Conservation (phyloP, 1,139 yeast species). For the Candida tropicalis region DNA sequence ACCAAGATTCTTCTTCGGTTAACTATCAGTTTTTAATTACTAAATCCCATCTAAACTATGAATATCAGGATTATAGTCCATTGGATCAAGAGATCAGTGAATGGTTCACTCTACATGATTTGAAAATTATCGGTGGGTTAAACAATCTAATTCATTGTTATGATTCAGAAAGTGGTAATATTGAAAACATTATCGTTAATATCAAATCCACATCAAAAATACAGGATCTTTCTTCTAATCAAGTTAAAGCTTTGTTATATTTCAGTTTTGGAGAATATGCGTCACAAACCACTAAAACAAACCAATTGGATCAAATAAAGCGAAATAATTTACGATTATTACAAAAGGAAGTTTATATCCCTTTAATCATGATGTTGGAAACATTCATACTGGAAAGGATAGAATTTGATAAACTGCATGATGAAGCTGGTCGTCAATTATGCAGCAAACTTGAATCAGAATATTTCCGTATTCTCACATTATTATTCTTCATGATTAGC, state of each 20-base stretch:
- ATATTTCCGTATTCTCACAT: constrained; percentile 48
- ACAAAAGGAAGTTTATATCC: constrained; percentile 13
- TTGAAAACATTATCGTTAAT: constrained; percentile 8
- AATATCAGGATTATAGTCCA: constrained; percentile 40
- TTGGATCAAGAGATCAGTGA: constrained; percentile 55
- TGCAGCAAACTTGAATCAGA: constrained; percentile 18
- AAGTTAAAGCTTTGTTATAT: constrained; percentile 28
- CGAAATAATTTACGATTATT: constrained; percentile 13
- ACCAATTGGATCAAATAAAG: constrained; percentile 40
- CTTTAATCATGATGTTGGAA: constrained; percentile 18
- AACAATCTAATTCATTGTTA: constrained; percentile 18
- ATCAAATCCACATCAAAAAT: constrained; percentile 6
- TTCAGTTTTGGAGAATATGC: constrained; percentile 48
- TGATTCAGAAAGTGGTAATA: constrained; percentile 5
- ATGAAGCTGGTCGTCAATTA: not conserved
- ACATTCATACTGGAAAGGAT: constrained; percentile 21
- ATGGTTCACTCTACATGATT: constrained; percentile 65
- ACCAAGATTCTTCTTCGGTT: constrained; percentile 6
- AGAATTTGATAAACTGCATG: constrained; percentile 13
- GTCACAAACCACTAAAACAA: constrained; percentile 25
- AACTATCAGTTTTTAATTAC: constrained; percentile 35
- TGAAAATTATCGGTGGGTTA: constrained; percentile 31
- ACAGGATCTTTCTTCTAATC: not conserved
- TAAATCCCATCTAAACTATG: constrained; percentile 48
- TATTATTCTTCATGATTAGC: constrained; percentile 52